Conservation (phyloP, 2,329 filamentous ascomycete species). For the Beauveria brongniartii region DNA sequence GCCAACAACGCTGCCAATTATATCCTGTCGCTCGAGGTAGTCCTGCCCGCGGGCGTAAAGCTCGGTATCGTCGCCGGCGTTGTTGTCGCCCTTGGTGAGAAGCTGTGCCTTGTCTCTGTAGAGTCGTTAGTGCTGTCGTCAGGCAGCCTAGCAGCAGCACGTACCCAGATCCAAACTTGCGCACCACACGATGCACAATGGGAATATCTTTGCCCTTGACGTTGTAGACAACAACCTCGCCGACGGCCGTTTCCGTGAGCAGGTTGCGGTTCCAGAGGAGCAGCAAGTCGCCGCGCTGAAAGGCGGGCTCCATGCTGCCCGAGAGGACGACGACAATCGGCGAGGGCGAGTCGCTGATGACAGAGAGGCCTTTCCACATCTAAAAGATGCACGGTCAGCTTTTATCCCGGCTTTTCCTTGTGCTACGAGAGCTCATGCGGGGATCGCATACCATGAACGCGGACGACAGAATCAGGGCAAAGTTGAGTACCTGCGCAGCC, state of each 20-base stretch:
- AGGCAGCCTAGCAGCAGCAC: constrained; percentile 14
- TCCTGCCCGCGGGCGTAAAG: constrained; percentile 76
- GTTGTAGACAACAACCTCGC: constrained; percentile 61
- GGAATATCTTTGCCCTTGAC: constrained; percentile 91
- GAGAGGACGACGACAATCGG: constrained; percentile 80
- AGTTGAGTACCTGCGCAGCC: constrained; percentile 77
- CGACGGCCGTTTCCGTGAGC: constrained; percentile 45
- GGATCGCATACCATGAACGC: constrained; percentile 67
- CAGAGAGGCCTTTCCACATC: constrained; percentile 84
- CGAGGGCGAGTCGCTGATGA: constrained; percentile 65
- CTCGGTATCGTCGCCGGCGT: constrained; percentile 85
- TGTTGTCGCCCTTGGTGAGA: constrained; percentile 97
- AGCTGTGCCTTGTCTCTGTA: constrained; percentile 55
- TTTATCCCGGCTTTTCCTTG: background rate
- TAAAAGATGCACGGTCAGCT: constrained; percentile 22
- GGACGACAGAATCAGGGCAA: constrained; percentile 80
- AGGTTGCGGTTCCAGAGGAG: constrained; percentile 69
- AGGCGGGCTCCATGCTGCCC: constrained; percentile 77
- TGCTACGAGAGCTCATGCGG: background rate
- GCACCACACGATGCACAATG: constrained; percentile 88
- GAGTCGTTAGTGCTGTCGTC: background rate
- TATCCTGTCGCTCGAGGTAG: constrained; percentile 78
- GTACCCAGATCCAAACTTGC: constrained; percentile 57
- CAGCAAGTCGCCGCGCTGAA: constrained; percentile 68
- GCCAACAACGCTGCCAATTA: constrained; percentile 84